A percentile compares a stretch with the other conserved stretches of the same genome.
Conservation (phyloP, 257 asterid genomes). For the Plantago major region DNA sequence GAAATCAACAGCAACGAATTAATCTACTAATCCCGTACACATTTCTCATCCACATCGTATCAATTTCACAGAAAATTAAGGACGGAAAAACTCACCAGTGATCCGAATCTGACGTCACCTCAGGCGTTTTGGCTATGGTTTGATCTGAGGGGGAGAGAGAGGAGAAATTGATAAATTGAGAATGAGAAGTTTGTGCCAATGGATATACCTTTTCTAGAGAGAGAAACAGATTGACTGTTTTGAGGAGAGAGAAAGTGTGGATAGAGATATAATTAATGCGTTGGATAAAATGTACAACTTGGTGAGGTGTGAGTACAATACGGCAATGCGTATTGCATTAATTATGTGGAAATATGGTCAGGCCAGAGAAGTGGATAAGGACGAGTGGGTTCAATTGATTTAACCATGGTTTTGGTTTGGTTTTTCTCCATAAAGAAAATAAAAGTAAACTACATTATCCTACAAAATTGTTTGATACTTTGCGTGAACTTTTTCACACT, state of each 20-base stretch:
- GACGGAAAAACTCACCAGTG: constrained; percentile 19
- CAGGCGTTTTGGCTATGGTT: too few relatives aligned
- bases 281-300: constrained; percentile 32
- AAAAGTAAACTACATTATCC: too few relatives aligned
- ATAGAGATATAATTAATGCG: constrained; percentile 23
- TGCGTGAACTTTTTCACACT: too few relatives aligned
- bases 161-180: neutral
- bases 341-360: too few relatives aligned
- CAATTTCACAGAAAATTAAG: constrained; percentile 16
- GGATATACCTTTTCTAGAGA: constrained; percentile 28
- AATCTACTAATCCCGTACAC: neutral
- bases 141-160: too few relatives aligned
- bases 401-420: too few relatives aligned
- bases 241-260: constrained; percentile 17
- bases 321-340: neutral
- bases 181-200: constrained; percentile 17
- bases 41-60: constrained; percentile 16
- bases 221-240: constrained; percentile 16
- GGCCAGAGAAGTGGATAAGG: too few relatives aligned
- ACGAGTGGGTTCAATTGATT: too few relatives aligned
- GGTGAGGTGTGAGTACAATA: constrained; percentile 21
- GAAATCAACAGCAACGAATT: neutral
- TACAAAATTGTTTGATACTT: too few relatives aligned
- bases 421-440: too few relatives aligned
- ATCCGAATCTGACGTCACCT: constrained; percentile 25